phyloP scores from a whole-genome alignment of 2,329 filamentous ascomycete genomes.

The Colletotrichum tofieldiae region DNA sequence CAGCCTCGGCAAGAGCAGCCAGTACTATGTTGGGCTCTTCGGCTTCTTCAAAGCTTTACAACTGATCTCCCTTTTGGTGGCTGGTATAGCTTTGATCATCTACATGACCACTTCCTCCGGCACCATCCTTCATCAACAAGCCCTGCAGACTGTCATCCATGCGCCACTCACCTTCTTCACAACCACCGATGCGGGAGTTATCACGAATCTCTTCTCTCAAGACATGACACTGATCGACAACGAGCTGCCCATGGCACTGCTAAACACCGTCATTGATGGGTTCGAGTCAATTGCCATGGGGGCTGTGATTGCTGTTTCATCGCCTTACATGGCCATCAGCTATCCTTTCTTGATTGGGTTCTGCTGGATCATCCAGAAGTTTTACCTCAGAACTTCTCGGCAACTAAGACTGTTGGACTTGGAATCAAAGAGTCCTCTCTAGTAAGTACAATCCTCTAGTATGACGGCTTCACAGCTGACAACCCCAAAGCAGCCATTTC shows the following conservation, averaged over 20 bases:
- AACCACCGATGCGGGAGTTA: conserved; percentile 53
- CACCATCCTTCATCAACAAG: conserved; percentile 46
- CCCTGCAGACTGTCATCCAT: conserved; percentile 45
- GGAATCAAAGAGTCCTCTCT: conserved; percentile 69
- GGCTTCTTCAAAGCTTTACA: conserved; percentile 41
- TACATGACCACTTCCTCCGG: conserved; percentile 46
- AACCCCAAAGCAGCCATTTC: conserved; percentile 57
- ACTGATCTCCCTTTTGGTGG: conserved; percentile 42
- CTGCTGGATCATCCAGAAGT: conserved; percentile 65
- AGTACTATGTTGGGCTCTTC: conserved; percentile 45
- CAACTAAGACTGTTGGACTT: conserved; percentile 71
- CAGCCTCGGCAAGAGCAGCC: conserved; percentile 36
- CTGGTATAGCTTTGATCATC: conserved; percentile 42
- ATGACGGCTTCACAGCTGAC: neutral
- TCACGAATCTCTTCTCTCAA: conserved; percentile 58
- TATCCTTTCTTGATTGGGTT: conserved; percentile 61
- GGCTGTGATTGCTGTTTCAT: conserved; percentile 58
- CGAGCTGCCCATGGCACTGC: conserved; percentile 50
- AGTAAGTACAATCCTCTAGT: conserved; percentile 52
- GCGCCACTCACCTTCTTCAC: conserved; percentile 58
- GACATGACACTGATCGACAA: conserved; percentile 56
- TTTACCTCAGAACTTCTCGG: conserved; percentile 71
- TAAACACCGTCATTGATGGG: conserved; percentile 45
- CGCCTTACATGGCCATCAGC: conserved; percentile 59
- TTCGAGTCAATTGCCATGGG: conserved; percentile 55